phyloP scores from a whole-genome alignment of 306 rosid species.

The Quercus suber region DNA sequence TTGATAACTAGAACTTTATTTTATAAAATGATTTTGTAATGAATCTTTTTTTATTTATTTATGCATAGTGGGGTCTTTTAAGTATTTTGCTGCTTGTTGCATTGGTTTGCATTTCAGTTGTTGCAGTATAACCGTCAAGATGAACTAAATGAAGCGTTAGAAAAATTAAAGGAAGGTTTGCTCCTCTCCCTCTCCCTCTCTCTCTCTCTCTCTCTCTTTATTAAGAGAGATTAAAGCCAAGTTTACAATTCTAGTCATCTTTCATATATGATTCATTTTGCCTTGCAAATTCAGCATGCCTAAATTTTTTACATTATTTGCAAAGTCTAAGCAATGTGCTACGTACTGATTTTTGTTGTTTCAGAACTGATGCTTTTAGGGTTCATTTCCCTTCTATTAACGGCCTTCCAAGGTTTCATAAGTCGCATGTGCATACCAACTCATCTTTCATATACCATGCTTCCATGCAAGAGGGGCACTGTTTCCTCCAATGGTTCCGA shows the following conservation, averaged over 20 bases:
- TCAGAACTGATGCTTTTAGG: slow-evolving; percentile 95
- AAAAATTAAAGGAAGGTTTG: slow-evolving; percentile 75
- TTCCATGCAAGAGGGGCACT: slow-evolving; percentile 73
- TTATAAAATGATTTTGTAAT: neutral
- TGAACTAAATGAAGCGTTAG: slow-evolving; percentile 53
- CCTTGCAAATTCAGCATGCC: neutral
- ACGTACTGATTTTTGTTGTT: neutral
- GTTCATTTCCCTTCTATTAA: slow-evolving; percentile 82
- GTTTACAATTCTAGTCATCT: neutral
- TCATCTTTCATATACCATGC: slow-evolving; percentile 53
- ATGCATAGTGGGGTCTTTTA: neutral
- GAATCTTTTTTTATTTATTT: neutral
- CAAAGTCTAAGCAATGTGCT: slow-evolving; percentile 22
- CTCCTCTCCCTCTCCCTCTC: neutral
- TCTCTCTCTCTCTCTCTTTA: neutral
- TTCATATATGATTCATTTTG: neutral
- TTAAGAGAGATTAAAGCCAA: neutral
- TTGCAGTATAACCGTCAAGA: slow-evolving; percentile 29
- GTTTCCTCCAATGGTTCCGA: slow-evolving; percentile 20
- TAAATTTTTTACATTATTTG: neutral
- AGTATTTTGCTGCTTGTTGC: slow-evolving; percentile 18
- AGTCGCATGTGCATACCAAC: slow-evolving; percentile 65
- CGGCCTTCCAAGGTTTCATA: slow-evolving; percentile 63
- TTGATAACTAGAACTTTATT: too few relatives aligned
- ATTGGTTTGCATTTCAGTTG: slow-evolving; percentile 43